Base-by-base conservation (phyloP, 2,329 filamentous ascomycete species). In the Didymella pinodella region DNA sequence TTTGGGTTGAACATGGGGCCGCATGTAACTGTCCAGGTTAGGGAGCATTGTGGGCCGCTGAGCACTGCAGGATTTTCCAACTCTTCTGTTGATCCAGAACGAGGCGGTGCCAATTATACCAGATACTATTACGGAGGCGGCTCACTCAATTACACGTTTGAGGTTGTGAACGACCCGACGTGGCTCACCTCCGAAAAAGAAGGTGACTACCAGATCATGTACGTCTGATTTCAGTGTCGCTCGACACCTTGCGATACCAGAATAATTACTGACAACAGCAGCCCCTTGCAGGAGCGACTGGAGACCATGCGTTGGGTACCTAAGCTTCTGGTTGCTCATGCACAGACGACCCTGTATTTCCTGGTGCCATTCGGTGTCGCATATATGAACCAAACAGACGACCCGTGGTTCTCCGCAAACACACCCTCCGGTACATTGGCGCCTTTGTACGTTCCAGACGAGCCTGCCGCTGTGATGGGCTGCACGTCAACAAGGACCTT, bases 1-100 rank as follows among this genome's bases (percentile, higher is more conserved):
- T 51, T 73, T 11, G 70, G 69, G 0, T 22, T 72, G 31, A 71
- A 69, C 32, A 53, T 48, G 1, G 58, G 64, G 1, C 56, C 54
- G 16, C 56, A 32, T 14, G 44, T 54, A 1, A 32, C 44, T 2
- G 8, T 54, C 10, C 44, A 28, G n/a, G 34, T 54, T 2, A 44
- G 18, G 11, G 44, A 54, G 26, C 52, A 54, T 43, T 54, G 52
- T 36, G 52, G 26, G 10, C 52, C 52, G 16, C 4, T 48, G 4
- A n/a, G 29, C 11, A 54, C 52, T 4, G 18, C 11, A 18, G 50
- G 43, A 3, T 47, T 31, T 12, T 54, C 43, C n/a, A 54, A 44
- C 14, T 47, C 41, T 7, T 54, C 32, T 10, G 22, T 55, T 8
- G 52, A 55, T 6, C 52, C 36, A 32, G 34, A 36, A 1, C 52